Evolutionary conservation across 306 rosid genomes (phyloP), one percentile per base, ranked within the genome.

Genomic region (Geum urbanum): DNA sequence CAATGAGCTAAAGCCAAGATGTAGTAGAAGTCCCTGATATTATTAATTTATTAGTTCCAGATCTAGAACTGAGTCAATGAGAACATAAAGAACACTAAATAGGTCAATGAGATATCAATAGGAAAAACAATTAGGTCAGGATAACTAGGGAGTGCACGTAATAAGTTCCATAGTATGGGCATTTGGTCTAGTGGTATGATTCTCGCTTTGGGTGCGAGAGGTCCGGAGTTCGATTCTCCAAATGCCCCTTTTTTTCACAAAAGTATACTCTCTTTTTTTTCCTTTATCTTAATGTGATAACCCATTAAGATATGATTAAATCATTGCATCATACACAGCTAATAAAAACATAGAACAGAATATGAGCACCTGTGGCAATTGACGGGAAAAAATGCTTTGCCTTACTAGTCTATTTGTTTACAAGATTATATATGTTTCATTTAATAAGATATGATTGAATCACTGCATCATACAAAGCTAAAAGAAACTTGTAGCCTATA

Each of bases 111-210:
- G 16, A 55, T 9, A 61, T 37, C 13, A 15, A 16, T 24, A 15
- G 16, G 47, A 61, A 39, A 58, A 9, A 39, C 47, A 62, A 39
- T 39, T 16, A 7, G 4, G 3, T 44, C 1, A 19, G 13, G 22
- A 6, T 63, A 20, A 63, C 32, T 69, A 51, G 4, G 1, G 14
- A 3, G 11, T 63, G 19, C 68, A 44, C n/a, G 19, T 18, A 0
- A 6, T 19, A 0, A 11, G 2, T 12, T 6, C 3, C 32, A 20
- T 63, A 19, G 11, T 10, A 6, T 0, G 75, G 80, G 67, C 76
- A 69, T 70, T 77, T 81, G 85, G 66, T 47, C 69, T 74, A 74
- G 74, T 65, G 72, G 80, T 71, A 71, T 65, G 76, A 77, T 77
- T 71, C 80, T 56, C 63, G 76, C 80, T 76, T 76, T n/a, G 75